Evolutionary conservation across 2,329 filamentous ascomycete genomes (phyloP).

Genomic region (Coniochaeta sp.): DNA sequence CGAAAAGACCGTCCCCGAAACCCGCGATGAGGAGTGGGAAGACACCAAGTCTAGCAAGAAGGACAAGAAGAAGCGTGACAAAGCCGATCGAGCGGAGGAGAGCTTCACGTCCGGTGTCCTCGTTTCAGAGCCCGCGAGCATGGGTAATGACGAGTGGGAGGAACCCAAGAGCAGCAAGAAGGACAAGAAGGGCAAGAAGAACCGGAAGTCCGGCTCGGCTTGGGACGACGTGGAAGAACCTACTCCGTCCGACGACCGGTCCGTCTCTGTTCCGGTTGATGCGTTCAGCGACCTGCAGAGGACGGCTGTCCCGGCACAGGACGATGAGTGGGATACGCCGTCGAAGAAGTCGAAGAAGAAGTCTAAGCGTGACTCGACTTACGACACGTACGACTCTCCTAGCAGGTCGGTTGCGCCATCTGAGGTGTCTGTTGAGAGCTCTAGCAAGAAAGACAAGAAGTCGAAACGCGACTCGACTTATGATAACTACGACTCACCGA

Average conservation of each 20-base stretch:
- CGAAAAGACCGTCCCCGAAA: conserved; percentile 4
- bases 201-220: conserved; percentile 6
- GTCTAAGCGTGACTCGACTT: conserved; percentile 18
- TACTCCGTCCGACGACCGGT: conserved; percentile 17
- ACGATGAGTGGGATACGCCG: conserved; percentile 20
- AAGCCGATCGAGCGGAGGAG: not conserved
- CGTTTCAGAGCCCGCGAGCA: not conserved
- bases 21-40: conserved; percentile 8
- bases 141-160: conserved; percentile 18
- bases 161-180: conserved; percentile 19
- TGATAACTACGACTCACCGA: conserved; percentile 20
- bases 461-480: conserved; percentile 14
- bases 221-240: conserved; percentile 10
- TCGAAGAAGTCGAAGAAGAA: conserved; percentile 23
- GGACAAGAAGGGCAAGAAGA: conserved; percentile 23
- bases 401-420: conserved; percentile 26
- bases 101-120: not conserved
- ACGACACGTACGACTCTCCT: conserved; percentile 19
- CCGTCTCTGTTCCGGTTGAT: conserved; percentile 20
- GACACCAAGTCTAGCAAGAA: not conserved
- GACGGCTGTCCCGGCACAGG: conserved; percentile 9
- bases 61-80: not conserved
- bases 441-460: conserved; percentile 22
- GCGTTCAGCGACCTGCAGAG: conserved; percentile 19
- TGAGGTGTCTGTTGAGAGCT: conserved; percentile 26